Conservation (phyloP, 345 rosid genomes). For the Hibiscus syriacus region DNA sequence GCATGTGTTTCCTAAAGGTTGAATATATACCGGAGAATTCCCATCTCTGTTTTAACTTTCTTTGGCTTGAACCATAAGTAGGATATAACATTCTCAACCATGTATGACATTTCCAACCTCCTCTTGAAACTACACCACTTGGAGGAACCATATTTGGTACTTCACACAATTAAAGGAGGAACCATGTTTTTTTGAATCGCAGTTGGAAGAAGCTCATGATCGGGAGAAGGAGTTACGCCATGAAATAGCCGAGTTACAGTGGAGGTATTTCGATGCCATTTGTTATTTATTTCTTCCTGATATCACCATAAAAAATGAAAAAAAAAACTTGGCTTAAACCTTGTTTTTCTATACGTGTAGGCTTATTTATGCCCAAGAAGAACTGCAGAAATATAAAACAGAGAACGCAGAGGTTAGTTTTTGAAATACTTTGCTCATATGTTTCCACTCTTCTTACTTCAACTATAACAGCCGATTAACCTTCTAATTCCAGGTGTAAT, state of each 20-base stretch:
- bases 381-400: constrained; percentile 69
- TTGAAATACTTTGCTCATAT: neutral
- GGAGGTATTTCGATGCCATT: constrained; percentile 48
- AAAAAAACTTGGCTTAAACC: neutral
- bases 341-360: constrained; percentile 26
- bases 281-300: neutral
- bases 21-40: too few species aligned
- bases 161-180: neutral
- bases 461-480: neutral
- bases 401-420: constrained; percentile 53
- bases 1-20: too few species aligned
- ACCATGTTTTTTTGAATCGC: constrained; percentile 19
- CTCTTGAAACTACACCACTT: too few species aligned
- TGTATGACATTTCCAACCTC: too few species aligned
- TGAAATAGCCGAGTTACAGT: constrained; percentile 71
- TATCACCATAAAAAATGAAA: neutral
- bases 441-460: neutral
- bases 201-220: constrained; percentile 89
- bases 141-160: too few species aligned
- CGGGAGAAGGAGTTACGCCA: constrained; percentile 83
- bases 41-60: too few species aligned
- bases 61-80: too few species aligned
- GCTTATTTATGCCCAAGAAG: constrained; percentile 77
- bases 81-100: too few species aligned
- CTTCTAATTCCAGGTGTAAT: neutral